A percentile compares a stretch with the other conserved stretches of the same genome.
Conservation (phyloP, 1,284 basidiomycete genomes). For the Kwoniella shivajii region DNA sequence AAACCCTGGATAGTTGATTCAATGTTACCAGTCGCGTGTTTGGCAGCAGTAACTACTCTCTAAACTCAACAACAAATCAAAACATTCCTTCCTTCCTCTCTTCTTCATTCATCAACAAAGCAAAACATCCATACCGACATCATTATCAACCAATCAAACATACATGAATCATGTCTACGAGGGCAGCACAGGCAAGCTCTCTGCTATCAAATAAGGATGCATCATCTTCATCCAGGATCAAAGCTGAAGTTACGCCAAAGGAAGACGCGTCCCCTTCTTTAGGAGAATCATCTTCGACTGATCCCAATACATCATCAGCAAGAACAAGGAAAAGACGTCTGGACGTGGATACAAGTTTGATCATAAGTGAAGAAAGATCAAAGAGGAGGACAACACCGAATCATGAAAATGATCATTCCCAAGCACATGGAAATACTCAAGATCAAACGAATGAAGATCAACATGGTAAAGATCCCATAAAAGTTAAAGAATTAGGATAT, state of each 20-base stretch:
- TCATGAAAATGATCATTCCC: conserved; percentile 19
- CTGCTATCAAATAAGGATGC: not conserved
- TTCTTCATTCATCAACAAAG: too few relatives aligned
- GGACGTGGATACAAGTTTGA: conserved; percentile 36
- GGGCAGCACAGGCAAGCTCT: not conserved
- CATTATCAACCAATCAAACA: not conserved
- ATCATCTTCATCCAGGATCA: not conserved
- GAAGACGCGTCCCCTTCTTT: not conserved
- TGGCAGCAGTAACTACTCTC: too few relatives aligned
- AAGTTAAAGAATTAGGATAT: conserved; percentile 38
- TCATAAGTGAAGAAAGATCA: conserved; percentile 29
- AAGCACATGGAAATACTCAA: not conserved
- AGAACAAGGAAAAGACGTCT: conserved; percentile 20
- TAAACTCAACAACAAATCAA: not conserved
- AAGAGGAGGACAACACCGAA: conserved; percentile 32
- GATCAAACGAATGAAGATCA: conserved; percentile 8
- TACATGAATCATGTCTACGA: not conserved
- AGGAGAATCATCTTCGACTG: not conserved
- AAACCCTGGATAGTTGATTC: not conserved
- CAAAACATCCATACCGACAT: not conserved
- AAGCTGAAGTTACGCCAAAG: not conserved
- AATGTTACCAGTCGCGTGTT: too few relatives aligned
- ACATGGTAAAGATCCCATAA: conserved; percentile 42
- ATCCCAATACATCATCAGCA: not conserved
- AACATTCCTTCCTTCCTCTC: too few relatives aligned